Evolutionary conservation across 352 stramenopile genomes (phyloP), one percentile per base, ranked within the genome.

Genomic region (Albugo candida): DNA sequence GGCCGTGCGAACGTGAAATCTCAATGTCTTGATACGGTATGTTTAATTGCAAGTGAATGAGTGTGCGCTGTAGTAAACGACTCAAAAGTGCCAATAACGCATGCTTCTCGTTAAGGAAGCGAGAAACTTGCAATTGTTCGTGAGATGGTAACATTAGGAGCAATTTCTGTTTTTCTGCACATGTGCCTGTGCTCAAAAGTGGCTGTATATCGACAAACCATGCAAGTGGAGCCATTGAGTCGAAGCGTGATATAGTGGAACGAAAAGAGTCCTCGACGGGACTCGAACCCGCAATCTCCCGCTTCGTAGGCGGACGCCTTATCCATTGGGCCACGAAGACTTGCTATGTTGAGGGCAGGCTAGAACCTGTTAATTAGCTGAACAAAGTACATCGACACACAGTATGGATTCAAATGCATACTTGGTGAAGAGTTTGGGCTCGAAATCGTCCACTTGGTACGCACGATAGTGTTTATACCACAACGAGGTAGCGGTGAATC

Each of bases 81-180:
- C 75, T 85, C 11, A 49, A 64, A 24, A 88, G 58, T 41, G 70
- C 75, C 35, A 88, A 53, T 11, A 65, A 60, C 45, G 70, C 70
- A 49, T 88, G 72, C 27, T 85, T 83, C 1, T 54, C 51, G 24
- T 83, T 85, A 55, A 76, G 41, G 49, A 81, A 85, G 31, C 60
- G 59, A 35, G 40, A 48, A 31, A 85, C 65, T 37, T 83, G 54
- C 27, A 62, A 50, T 45, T 69, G 59, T 55, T 83, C 67, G 12
- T 65, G 40, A 0, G 13, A 41, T 6, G 65, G 59, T 0, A 83
- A 58, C 17, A 55, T 51, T 6, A 53, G 19, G 42, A 76, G 34
- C 19, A 70, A 56, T 16, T 42, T 49, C 39, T 49, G 11, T 64
- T 69, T 80, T 47, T 67, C 47, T 11, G 42, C 14, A 11, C 57